These are phyloP conservation scores for Cytospora mali DNA, from an alignment of 2,329 filamentous ascomycete genomes.

Conservation along the genomic window DNA sequence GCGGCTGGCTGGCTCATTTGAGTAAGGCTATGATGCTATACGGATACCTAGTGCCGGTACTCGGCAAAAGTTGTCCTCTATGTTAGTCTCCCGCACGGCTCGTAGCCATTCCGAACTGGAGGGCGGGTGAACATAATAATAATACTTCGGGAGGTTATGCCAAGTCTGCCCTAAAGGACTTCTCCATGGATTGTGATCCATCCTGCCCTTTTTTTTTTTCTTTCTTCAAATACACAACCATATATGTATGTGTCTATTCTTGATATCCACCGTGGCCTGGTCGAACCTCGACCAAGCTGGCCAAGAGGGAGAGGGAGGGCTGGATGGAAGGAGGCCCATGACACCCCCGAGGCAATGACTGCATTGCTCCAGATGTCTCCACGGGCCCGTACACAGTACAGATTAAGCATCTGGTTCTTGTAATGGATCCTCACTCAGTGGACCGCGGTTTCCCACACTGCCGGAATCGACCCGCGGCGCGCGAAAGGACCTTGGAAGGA, in stretches of 20 bases:
- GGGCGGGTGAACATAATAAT: neutral
- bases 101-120: neutral
- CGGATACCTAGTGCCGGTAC: neutral
- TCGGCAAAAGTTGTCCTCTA: neutral
- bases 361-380: no score
- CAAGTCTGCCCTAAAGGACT: slow-evolving; percentile 2
- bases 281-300: neutral
- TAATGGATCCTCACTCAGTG: neutral
- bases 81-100: neutral
- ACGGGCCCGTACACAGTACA: neutral
- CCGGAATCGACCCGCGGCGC: neutral
- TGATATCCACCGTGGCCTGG: neutral
- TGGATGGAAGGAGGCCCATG: slow-evolving; percentile 15
- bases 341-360: slow-evolving; percentile 5
- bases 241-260: neutral
- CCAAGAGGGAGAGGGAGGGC: neutral
- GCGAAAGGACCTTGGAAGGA: neutral
- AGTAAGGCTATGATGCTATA: slow-evolving; percentile 2
- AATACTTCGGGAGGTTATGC: neutral
- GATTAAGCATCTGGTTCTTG: neutral
- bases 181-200: slow-evolving; percentile 11
- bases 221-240: neutral
- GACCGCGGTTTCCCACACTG: neutral
- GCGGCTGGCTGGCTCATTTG: slow-evolving; percentile 13
- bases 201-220: slow-evolving; percentile 7